Conservation (phyloP, 441 rosid genomes). For the Geranium incanum region DNA sequence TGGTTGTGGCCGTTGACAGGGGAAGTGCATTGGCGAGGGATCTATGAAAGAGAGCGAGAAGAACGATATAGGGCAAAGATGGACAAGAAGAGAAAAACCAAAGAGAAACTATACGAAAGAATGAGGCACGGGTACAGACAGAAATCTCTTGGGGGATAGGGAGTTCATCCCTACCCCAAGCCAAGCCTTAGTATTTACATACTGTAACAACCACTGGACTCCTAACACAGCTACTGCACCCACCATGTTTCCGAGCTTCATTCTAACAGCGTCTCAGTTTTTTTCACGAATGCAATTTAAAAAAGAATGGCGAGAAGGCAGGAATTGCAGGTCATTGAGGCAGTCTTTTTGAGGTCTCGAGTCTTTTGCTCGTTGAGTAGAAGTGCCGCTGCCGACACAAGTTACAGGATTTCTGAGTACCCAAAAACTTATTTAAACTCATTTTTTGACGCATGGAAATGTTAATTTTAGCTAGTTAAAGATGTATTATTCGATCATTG, state of each 20-base stretch:
- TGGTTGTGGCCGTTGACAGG: slow-evolving; percentile 98
- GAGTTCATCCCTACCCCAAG: slow-evolving; percentile 5
- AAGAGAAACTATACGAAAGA: slow-evolving; percentile 66
- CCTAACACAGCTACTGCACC: slow-evolving; percentile 12
- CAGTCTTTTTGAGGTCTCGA: slow-evolving; percentile 8
- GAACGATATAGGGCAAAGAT: slow-evolving; percentile 82
- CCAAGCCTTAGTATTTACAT: background rate
- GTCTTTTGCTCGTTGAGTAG: slow-evolving; percentile 2
- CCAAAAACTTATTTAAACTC: slow-evolving; percentile 17
- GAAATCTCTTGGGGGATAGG: slow-evolving; percentile 63
- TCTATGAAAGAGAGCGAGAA: slow-evolving; percentile 91
- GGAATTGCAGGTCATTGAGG: slow-evolving; percentile 9
- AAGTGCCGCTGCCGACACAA: slow-evolving; percentile 1
- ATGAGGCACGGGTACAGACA: slow-evolving; percentile 69
- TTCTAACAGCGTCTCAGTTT: slow-evolving; percentile 11
- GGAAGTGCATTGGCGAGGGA: slow-evolving; percentile 97
- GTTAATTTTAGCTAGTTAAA: slow-evolving; percentile 17
- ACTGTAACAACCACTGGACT: slow-evolving; percentile 10
- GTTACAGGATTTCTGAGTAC: slow-evolving; percentile 12
- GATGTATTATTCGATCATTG: slow-evolving; percentile 28
- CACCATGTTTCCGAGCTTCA: slow-evolving; percentile 1
- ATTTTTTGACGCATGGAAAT: slow-evolving; percentile 19
- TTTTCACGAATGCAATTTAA: background rate
- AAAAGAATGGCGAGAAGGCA: background rate
- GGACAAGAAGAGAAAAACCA: slow-evolving; percentile 90